Evolutionary conservation across 2,329 filamentous ascomycete species (phyloP), one percentile per base, ranked within the genome.

Genomic region (Verticillium isaacii): DNA sequence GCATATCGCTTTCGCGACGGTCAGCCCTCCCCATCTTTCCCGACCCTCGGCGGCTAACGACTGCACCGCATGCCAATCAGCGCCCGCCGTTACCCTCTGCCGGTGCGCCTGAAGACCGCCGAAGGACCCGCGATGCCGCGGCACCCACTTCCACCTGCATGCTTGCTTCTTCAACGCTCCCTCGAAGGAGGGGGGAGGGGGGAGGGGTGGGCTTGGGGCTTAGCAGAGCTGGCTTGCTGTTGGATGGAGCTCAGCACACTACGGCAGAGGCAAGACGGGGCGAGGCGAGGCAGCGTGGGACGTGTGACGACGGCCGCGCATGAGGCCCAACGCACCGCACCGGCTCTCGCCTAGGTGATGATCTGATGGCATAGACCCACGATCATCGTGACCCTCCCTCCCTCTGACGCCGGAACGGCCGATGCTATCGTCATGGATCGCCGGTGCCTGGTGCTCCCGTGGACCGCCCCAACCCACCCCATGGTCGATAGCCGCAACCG

Each of bases 41-140:
- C 23, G 15, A 37, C 56, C 14, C 23, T 41, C 57, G 57, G 57
- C 57, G 57, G 57, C 57, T 58, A 58, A 45, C 6, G 29, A 19
- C 25, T 29, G 15, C 23, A 19, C 15, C 17, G 23, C 37, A 34
- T 41, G 39, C 57, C 57, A 58, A 58, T 58, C 57, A 58, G 37
- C 56, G 12, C 14, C 15, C 19, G 14, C 57, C 5, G 37, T 41
- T 15, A 11, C 29, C 39, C 57, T 37, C 37, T 58, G 57, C 37
- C 14, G 57, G 23, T 58, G 57, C 37, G 57, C 57, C 57, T 50
- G 57, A 25, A 41, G 37, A 32, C 32, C 45, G 19, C 57, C 29
- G 37, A 32, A 50, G 57, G 57, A 50, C 57, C 57, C 57, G 57
- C 57, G 56, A 58, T 58, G 36, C 57, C 57, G 57, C 57, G 57